Evolutionary conservation across 306 rosid species (phyloP).

Genomic region (Rosa persica): DNA sequence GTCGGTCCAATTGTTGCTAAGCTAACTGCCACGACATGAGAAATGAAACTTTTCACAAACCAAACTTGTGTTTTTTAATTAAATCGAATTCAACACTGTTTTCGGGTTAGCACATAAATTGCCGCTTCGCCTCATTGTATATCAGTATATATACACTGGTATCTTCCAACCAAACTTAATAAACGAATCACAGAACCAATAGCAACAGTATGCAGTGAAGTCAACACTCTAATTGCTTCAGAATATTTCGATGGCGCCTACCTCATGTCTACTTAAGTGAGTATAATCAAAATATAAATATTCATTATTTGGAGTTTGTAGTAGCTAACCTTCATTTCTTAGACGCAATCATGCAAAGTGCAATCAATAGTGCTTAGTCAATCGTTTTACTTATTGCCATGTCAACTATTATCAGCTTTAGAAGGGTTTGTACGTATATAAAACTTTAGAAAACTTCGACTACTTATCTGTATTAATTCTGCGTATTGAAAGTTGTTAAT

Average conservation of each 20-base stretch:
- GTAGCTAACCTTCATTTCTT: neutral
- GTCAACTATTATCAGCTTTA: slow-evolving; percentile 8
- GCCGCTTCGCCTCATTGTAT: neutral
- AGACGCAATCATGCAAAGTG: neutral
- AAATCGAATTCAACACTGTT: neutral
- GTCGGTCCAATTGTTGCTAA: slow-evolving; percentile 4
- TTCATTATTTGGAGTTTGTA: neutral
- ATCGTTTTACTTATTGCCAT: neutral
- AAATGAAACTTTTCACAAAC: neutral
- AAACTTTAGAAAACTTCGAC: neutral
- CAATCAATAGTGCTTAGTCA: neutral
- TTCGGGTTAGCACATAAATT: neutral
- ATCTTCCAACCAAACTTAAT: neutral
- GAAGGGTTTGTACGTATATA: neutral
- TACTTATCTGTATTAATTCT: slow-evolving; percentile 5
- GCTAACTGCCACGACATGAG: neutral
- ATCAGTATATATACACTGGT: neutral
- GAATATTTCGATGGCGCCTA: neutral
- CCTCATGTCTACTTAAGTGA: neutral
- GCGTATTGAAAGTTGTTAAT: neutral
- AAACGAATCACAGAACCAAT: neutral
- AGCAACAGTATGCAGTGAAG: neutral
- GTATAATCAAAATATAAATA: neutral
- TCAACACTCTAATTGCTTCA: neutral
- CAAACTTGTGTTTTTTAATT: neutral